phyloP scores from a whole-genome alignment of 2,329 filamentous ascomycete genomes.

The Xylaria sp. region DNA sequence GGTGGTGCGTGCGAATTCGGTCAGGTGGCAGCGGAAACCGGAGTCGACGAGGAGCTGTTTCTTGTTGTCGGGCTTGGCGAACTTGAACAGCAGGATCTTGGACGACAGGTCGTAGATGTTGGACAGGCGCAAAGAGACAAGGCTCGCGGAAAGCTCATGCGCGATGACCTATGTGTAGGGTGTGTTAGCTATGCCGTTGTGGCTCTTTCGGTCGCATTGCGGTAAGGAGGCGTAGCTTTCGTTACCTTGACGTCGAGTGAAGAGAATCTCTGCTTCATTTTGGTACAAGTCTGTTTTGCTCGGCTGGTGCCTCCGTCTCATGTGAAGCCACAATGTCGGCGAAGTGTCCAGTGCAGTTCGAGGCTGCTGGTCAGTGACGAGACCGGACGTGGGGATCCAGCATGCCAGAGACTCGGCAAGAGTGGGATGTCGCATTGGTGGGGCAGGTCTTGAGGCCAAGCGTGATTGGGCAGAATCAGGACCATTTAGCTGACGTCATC shows the following conservation, averaged over 20 bases:
- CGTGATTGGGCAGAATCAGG: slow-evolving; percentile 8
- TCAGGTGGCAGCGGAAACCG: slow-evolving; percentile 95
- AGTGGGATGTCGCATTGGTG: slow-evolving; percentile 30
- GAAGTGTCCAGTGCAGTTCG: background rate
- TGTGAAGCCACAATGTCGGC: background rate
- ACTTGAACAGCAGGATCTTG: slow-evolving; percentile 94
- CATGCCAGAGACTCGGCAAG: slow-evolving; percentile 15
- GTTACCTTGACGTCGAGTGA: slow-evolving; percentile 66
- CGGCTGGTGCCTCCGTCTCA: background rate
- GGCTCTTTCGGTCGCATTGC: background rate
- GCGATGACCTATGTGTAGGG: slow-evolving; percentile 77
- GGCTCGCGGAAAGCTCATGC: slow-evolving; percentile 83
- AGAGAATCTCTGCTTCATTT: slow-evolving; percentile 69
- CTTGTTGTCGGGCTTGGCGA: slow-evolving; percentile 88
- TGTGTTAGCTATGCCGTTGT: background rate
- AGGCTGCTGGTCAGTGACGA: slow-evolving; percentile 2
- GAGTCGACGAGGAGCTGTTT: slow-evolving; percentile 93
- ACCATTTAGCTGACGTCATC: slow-evolving; percentile 19
- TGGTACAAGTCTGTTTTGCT: background rate
- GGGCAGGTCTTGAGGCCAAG: background rate
- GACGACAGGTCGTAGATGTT: slow-evolving; percentile 98
- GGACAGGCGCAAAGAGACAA: slow-evolving; percentile 82
- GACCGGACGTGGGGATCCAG: slow-evolving; percentile 28
- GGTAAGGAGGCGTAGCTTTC: slow-evolving; percentile 3
- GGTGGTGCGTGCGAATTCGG: slow-evolving; percentile 87